phyloP scores from a whole-genome alignment of 768 basidiomycete genomes.

The Serpula lacrymans region DNA sequence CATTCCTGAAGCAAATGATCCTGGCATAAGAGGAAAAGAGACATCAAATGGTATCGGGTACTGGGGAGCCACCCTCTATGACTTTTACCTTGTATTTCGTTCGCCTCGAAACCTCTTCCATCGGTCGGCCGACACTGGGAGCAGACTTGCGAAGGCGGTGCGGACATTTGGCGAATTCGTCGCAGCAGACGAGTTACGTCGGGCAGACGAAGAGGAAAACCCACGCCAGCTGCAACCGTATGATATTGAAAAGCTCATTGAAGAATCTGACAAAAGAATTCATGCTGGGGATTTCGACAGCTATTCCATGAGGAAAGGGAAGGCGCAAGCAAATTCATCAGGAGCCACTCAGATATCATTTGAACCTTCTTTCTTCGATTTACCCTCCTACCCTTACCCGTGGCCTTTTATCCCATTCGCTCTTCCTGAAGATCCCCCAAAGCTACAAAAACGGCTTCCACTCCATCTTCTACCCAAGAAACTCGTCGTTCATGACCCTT shows the following conservation, averaged over 20 bases:
- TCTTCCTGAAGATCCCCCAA: slow-evolving; percentile 14
- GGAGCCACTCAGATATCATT: not conserved
- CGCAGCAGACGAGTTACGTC: slow-evolving; percentile 29
- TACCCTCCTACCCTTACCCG: slow-evolving; percentile 34
- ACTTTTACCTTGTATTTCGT: slow-evolving; percentile 35
- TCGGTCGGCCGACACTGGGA: slow-evolving; percentile 31
- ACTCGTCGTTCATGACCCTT: slow-evolving; percentile 44
- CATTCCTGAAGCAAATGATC: slow-evolving; percentile 9
- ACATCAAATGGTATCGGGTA: slow-evolving; percentile 28
- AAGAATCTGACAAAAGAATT: not conserved
- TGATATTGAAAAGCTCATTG: slow-evolving; percentile 17
- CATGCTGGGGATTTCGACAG: not conserved
- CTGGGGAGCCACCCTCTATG: slow-evolving; percentile 43
- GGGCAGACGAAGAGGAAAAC: slow-evolving; percentile 33
- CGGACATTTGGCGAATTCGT: slow-evolving; percentile 31
- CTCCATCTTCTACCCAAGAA: slow-evolving; percentile 35
- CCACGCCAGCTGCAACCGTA: slow-evolving; percentile 29
- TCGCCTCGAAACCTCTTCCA: slow-evolving; percentile 16
- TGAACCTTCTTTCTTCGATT: slow-evolving; percentile 26
- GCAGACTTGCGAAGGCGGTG: slow-evolving; percentile 35
- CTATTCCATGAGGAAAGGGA: not conserved
- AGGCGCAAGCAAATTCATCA: not conserved
- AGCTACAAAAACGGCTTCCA: slow-evolving; percentile 33
- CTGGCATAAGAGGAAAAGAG: slow-evolving; percentile 24
- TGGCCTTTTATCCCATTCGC: slow-evolving; percentile 41